Evolutionary conservation across 1,284 basidiomycete species (phyloP).

Genomic region (Trichosporon sp.): DNA sequence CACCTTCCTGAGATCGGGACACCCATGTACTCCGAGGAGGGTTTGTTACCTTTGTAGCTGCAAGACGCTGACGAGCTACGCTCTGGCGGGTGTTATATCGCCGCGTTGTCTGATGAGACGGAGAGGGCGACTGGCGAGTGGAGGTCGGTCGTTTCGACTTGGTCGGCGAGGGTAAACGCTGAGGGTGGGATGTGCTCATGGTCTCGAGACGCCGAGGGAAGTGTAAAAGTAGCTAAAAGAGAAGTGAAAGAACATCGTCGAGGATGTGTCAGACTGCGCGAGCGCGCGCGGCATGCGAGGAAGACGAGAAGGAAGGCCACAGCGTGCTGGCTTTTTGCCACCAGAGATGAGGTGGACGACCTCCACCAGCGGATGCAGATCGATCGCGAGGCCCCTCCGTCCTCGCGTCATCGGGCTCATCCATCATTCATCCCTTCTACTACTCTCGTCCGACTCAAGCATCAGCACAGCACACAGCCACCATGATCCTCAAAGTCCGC

Average conservation of each 20-base stretch:
- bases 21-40: background rate
- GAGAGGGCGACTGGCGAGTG: background rate
- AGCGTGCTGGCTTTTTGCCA: background rate
- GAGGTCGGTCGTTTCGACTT: background rate
- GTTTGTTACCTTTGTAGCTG: background rate
- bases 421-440: background rate
- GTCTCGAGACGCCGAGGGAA: background rate
- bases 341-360: constrained; percentile 1
- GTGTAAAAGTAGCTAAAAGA: background rate
- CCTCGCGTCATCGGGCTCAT: background rate
- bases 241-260: background rate
- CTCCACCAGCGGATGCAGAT: constrained; percentile 6
- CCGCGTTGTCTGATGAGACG: background rate
- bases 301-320: background rate
- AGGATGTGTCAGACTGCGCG: background rate
- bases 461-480: background rate
- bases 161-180: background rate
- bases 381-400: constrained; percentile 1
- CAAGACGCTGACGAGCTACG: background rate
- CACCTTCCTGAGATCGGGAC: background rate
- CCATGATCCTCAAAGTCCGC: constrained; percentile 50
- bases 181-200: background rate
- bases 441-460: background rate
- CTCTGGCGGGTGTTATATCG: background rate
- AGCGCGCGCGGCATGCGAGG: background rate